Evolutionary conservation across 805 yeast species (phyloP).

Genomic region (Metschnikowia henanensis): DNA sequence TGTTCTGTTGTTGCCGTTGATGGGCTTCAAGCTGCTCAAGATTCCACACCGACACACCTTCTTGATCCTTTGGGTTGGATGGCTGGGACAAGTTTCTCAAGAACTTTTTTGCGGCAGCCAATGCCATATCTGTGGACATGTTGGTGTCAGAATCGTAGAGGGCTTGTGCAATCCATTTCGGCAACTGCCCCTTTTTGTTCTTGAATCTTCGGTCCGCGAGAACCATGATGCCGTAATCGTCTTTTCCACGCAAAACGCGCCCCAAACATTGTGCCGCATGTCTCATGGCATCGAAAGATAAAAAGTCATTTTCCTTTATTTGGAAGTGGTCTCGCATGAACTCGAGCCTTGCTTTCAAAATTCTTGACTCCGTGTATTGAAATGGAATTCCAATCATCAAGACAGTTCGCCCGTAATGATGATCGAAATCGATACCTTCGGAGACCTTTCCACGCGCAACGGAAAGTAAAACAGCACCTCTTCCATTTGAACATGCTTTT

Average conservation of each 20-base stretch:
- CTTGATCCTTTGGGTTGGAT: constrained; percentile 81
- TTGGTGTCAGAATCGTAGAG: constrained; percentile 88
- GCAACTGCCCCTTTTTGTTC: constrained; percentile 81
- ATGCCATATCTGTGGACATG: constrained; percentile 95
- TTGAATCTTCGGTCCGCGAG: constrained; percentile 93
- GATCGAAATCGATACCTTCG: constrained; percentile 99
- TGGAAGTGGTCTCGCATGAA: constrained; percentile 91
- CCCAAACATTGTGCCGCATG: constrained; percentile 99
- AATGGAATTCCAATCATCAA: constrained; percentile 99
- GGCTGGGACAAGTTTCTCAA: constrained; percentile 95
- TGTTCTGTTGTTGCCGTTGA: constrained; percentile 52
- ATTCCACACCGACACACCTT: constrained; percentile 94
- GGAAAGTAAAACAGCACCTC: constrained; percentile 94
- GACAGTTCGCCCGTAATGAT: constrained; percentile 96
- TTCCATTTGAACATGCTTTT: constrained; percentile 94
- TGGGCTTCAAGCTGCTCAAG: constrained; percentile 58
- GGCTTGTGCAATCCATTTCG: constrained; percentile 97
- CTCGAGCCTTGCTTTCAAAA: constrained; percentile 91
- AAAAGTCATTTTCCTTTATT: constrained; percentile 89
- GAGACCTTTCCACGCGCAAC: constrained; percentile 99
- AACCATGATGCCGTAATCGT: constrained; percentile 98
- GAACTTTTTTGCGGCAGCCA: constrained; percentile 91
- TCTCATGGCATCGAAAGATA: constrained; percentile 99
- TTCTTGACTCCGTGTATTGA: constrained; percentile 97
- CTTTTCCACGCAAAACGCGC: constrained; percentile 95